Evolutionary conservation across 305 asterid genomes (phyloP), one percentile per base, ranked within the genome.

Genomic region (Solanum aculeatissimum): DNA sequence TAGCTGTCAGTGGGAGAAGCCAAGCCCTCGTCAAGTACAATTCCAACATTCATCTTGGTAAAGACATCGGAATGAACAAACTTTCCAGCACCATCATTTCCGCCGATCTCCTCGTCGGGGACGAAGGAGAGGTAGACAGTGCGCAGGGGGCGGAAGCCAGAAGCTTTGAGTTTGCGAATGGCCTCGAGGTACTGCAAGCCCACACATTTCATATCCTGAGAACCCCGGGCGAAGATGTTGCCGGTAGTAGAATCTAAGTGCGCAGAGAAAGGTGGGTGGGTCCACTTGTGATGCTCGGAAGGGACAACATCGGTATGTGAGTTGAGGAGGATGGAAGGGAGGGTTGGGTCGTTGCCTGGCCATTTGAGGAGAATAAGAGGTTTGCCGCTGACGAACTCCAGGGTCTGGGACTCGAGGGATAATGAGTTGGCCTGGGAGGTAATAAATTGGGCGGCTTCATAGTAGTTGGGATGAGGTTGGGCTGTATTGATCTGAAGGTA

Each of bases 241-340:
- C 97, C 97, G 13, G 97, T 83, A 65, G 91, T 11, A 82, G 91
- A 86, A 83, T 92, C 94, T 19, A 95, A 80, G 85, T 91, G 94
- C 53, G 99, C 98, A 12, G 90, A 86, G 77, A 97, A 94, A 57
- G 99, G 99, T 42, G 91, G 95, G 83, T 93, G 93, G 18, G 83
- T 62, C 99, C 99, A 97, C 86, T 97, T 97, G 85, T 86, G 88
- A 55, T 85, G 91, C 92, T 97, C 99, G 45, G 94, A 90, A 3
- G 99, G 97, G 63, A 97, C 99, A n/a, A 95, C 98, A 85, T 97
- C 99, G 53, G 98, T 95, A 92, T 97, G 99, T 58, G 99, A 97
- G 85, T 97, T 92, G 87, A 97, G 95, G 80, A 97, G 97, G 85
- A 97, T 88, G 82, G 99, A 88, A 23, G 97, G 92, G 89, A 97